These are phyloP conservation scores for Dalechampia spathulata DNA, from an alignment of 441 rosid species.

Conservation along the genomic window DNA sequence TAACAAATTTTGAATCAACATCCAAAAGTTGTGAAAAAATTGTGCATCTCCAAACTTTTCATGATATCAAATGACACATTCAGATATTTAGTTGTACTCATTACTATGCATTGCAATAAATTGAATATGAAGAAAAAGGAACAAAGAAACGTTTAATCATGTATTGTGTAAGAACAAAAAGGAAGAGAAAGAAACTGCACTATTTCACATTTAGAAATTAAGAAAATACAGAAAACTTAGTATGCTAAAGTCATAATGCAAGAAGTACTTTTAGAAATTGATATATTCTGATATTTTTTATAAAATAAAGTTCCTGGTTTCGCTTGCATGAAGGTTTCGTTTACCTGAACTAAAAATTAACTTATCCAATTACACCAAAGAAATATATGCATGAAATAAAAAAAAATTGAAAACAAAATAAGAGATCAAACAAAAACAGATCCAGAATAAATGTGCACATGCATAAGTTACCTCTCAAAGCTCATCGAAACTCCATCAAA, in stretches of 20 bases:
- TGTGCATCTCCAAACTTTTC: slow-evolving; percentile 1
- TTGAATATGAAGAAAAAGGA: not conserved
- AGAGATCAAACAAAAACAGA: not conserved
- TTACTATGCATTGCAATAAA: not conserved
- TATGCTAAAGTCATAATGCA: not conserved
- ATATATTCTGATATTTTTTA: no score
- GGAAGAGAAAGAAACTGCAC: not conserved
- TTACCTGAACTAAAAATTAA: no score
- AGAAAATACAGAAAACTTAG: not conserved
- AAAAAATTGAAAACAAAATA: not conserved
- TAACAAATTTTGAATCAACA: slow-evolving; percentile 19
- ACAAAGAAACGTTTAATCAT: no score
- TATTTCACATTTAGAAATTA: not conserved
- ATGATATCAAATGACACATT: not conserved
- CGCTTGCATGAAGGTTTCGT: no score
- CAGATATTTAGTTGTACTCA: not conserved
- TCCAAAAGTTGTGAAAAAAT: slow-evolving; percentile 5
- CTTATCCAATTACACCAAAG: no score
- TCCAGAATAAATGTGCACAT: not conserved
- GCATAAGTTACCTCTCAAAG: slow-evolving; percentile 69
- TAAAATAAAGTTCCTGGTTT: no score
- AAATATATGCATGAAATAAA: not conserved
- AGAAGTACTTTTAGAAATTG: not conserved
- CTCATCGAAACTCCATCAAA: slow-evolving; percentile 72
- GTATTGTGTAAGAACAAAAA: not conserved